These are phyloP conservation scores for Acrocalymma vagum DNA, from an alignment of 2,329 filamentous ascomycete species.

Conservation along the genomic window DNA sequence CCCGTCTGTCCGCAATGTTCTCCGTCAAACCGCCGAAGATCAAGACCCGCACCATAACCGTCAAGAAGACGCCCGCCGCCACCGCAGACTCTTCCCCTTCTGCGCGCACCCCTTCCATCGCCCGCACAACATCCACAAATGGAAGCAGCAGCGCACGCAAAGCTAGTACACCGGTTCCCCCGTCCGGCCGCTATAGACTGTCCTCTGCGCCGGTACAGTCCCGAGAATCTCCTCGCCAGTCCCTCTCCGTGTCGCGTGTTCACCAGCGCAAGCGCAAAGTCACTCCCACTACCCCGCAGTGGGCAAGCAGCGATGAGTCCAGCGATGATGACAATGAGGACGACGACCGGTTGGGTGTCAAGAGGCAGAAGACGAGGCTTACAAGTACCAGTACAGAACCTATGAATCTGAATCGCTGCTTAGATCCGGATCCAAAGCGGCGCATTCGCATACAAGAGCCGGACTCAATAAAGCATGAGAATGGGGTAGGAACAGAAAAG, in stretches of 20 bases:
- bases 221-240: slow-evolving; percentile 29
- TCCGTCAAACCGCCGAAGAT: slow-evolving; percentile 41
- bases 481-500: slow-evolving; percentile 17
- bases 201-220: slow-evolving; percentile 22
- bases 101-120: slow-evolving; percentile 11
- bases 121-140: slow-evolving; percentile 14
- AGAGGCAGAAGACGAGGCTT: slow-evolving; percentile 41
- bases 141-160: slow-evolving; percentile 12
- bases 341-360: slow-evolving; percentile 34
- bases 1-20: slow-evolving; percentile 34
- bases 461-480: slow-evolving; percentile 11
- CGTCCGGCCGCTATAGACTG: slow-evolving; percentile 37
- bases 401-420: slow-evolving; percentile 41
- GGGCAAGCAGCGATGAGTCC: slow-evolving; percentile 41
- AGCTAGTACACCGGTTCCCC: slow-evolving; percentile 25
- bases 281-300: slow-evolving; percentile 43
- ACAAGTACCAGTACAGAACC: slow-evolving; percentile 48
- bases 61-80: slow-evolving; percentile 32
- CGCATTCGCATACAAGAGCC: slow-evolving; percentile 38
- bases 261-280: slow-evolving; percentile 42
- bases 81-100: slow-evolving; percentile 17
- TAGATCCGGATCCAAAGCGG: slow-evolving; percentile 45
- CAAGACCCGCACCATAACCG: slow-evolving; percentile 39
- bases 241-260: slow-evolving; percentile 35
- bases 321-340: slow-evolving; percentile 37